Evolutionary conservation across 805 yeast species (phyloP).

Genomic region (Cyberlindnera mississippiensis): DNA sequence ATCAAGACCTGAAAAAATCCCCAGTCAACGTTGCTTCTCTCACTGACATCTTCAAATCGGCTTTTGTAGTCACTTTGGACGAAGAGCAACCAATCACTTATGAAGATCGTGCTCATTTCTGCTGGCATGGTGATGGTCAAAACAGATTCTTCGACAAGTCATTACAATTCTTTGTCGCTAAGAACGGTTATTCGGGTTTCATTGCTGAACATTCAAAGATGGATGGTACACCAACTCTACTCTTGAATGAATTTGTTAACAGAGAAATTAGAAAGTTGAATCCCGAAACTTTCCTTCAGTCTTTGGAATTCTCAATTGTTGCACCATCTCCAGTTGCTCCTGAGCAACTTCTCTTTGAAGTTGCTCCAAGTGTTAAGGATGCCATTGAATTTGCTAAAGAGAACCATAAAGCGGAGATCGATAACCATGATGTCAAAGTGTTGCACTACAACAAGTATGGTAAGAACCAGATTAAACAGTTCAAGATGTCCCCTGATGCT

Average conservation of each 20-base stretch:
- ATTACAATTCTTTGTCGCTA: slow-evolving; percentile 73
- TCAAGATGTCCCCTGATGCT: slow-evolving; percentile 90
- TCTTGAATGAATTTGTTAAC: slow-evolving; percentile 74
- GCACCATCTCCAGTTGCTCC: slow-evolving; percentile 8
- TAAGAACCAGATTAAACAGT: slow-evolving; percentile 76
- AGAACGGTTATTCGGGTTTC: slow-evolving; percentile 87
- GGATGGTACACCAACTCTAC: slow-evolving; percentile 97
- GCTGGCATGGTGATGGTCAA: slow-evolving; percentile 94
- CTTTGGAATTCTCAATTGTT: slow-evolving; percentile 13
- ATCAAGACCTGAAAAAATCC: slow-evolving; percentile 51
- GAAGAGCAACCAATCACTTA: slow-evolving; percentile 65
- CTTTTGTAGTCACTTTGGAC: slow-evolving; percentile 81
- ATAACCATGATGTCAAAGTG: slow-evolving; percentile 68
- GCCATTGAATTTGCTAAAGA: slow-evolving; percentile 53
- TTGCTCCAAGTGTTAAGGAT: slow-evolving; percentile 46
- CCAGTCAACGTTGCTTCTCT: slow-evolving; percentile 61
- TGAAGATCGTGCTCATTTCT: slow-evolving; percentile 77
- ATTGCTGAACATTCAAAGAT: slow-evolving; percentile 95
- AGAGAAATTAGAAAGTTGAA: slow-evolving; percentile 50
- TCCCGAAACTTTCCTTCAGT: slow-evolving; percentile 26
- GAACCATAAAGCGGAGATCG: slow-evolving; percentile 50
- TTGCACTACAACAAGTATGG: slow-evolving; percentile 85
- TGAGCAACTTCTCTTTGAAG: slow-evolving; percentile 49
- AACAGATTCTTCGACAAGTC: slow-evolving; percentile 94
- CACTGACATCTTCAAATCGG: slow-evolving; percentile 66